Conservation (phyloP, 768 basidiomycete genomes). For the Cystofilobasidium macerans region DNA sequence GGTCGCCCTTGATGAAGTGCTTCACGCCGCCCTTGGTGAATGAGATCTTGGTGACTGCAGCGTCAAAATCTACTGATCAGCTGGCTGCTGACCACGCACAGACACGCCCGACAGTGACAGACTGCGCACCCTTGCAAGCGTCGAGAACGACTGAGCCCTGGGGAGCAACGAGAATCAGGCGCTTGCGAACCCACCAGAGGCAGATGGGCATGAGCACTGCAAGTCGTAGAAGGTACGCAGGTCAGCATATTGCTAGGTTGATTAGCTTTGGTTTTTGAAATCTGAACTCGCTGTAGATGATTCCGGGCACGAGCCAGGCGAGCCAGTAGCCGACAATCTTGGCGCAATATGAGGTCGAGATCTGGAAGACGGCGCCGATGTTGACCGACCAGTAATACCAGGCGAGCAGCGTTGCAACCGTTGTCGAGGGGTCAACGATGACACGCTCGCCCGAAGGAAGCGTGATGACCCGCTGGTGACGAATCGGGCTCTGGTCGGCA, state of each 20-base stretch:
- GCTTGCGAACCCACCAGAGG: slow-evolving; percentile 18
- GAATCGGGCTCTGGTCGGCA: slow-evolving; percentile 13
- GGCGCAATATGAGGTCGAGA: neutral
- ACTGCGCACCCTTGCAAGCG: slow-evolving; percentile 25
- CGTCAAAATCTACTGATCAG: neutral
- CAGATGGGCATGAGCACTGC: slow-evolving; percentile 17
- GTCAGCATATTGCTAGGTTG: too few species aligned
- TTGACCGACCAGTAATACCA: slow-evolving; percentile 22
- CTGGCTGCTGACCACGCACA: neutral
- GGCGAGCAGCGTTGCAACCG: neutral
- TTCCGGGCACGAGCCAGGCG: slow-evolving; percentile 34
- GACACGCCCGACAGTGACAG: too few species aligned
- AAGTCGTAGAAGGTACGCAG: neutral
- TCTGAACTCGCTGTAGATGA: slow-evolving; percentile 29
- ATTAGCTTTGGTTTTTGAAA: slow-evolving; percentile 34
- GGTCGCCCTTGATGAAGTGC: slow-evolving; percentile 30
- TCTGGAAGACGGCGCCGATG: neutral
- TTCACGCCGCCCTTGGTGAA: slow-evolving; percentile 28
- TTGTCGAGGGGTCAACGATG: slow-evolving; percentile 16
- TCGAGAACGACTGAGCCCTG: slow-evolving; percentile 37
- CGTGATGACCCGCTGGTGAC: slow-evolving; percentile 1
- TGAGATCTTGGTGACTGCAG: slow-evolving; percentile 8
- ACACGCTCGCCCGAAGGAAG: slow-evolving; percentile 14
- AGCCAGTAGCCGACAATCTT: slow-evolving; percentile 34
- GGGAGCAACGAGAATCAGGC: slow-evolving; percentile 35